A percentile compares a stretch with the other conserved stretches of the same genome.
phyloP scores from a whole-genome alignment of 1,139 yeast species.

The Yamadazyma conglobata region DNA sequence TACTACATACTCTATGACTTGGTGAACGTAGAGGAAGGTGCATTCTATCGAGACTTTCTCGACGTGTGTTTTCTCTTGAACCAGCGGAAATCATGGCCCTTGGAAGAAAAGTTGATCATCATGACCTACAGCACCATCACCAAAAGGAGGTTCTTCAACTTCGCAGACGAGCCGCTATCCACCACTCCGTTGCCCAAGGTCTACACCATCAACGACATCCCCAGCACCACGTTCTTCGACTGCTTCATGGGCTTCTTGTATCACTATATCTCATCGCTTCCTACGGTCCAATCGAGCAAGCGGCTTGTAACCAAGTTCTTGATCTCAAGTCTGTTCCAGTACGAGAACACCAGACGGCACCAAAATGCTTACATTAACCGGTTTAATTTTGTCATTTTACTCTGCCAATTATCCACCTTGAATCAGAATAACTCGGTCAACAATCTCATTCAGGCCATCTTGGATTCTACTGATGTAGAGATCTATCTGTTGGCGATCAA shows the following conservation, averaged over 20 bases:
- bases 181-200: slow-evolving; percentile 27
- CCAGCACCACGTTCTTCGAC: slow-evolving; percentile 34
- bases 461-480: slow-evolving; percentile 22
- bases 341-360: slow-evolving; percentile 23
- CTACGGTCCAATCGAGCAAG: slow-evolving; percentile 21
- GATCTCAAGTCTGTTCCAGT: slow-evolving; percentile 35
- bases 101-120: slow-evolving; percentile 33
- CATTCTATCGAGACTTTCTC: slow-evolving; percentile 24
- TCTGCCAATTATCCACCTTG: slow-evolving; percentile 33
- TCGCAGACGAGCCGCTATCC: slow-evolving; percentile 28
- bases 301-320: slow-evolving; percentile 36
- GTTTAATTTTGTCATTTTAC: slow-evolving; percentile 33
- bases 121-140: slow-evolving; percentile 31
- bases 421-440: slow-evolving; percentile 30
- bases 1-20: slow-evolving; percentile 22
- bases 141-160: slow-evolving; percentile 34
- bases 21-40: slow-evolving; percentile 14
- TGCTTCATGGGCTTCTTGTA: slow-evolving; percentile 36
- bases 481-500: slow-evolving; percentile 24
- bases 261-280: slow-evolving; percentile 29
- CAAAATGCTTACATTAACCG: slow-evolving; percentile 36
- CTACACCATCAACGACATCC: slow-evolving; percentile 30
- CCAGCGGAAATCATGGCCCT: slow-evolving; percentile 31
- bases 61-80: slow-evolving; percentile 28
- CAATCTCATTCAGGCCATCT: slow-evolving; percentile 24